Conservation (phyloP, 2,329 filamentous ascomycete species). For the Microcyclosporella mali region DNA sequence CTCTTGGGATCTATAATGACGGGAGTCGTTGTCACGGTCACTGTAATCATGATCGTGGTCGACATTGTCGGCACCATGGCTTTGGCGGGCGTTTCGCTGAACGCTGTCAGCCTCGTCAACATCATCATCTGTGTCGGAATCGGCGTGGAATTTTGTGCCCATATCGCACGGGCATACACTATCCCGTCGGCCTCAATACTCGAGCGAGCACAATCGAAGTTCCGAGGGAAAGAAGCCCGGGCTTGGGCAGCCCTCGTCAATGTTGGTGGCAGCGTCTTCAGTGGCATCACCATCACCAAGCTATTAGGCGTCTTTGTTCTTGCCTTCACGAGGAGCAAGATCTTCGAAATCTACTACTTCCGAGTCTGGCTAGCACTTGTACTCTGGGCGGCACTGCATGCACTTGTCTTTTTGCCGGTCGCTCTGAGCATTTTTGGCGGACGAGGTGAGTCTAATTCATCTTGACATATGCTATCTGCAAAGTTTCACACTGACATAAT, state of each 20-base stretch:
- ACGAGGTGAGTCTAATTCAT: conserved; percentile 49
- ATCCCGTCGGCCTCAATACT: conserved; percentile 80
- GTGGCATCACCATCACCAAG: conserved; percentile 93
- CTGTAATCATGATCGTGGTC: conserved; percentile 86
- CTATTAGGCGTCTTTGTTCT: conserved; percentile 85
- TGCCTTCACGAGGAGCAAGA: conserved; percentile 93
- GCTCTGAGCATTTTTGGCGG: conserved; percentile 80
- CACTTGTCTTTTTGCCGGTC: conserved; percentile 85
- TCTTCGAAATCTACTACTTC: conserved; percentile 99
- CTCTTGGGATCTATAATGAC: conserved; percentile 81
- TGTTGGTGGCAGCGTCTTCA: conserved; percentile 90
- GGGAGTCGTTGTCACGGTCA: conserved; percentile 72
- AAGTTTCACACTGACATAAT: background rate
- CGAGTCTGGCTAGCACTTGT: conserved; percentile 91
- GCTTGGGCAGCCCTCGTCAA: conserved; percentile 93
- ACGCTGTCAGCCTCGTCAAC: conserved; percentile 92
- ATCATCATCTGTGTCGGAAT: conserved; percentile 96
- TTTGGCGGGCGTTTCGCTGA: conserved; percentile 77
- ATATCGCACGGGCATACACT: conserved; percentile 92
- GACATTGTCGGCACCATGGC: conserved; percentile 97
- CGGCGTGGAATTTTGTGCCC: conserved; percentile 92
- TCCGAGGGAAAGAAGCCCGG: conserved; percentile 75
- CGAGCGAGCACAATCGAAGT: conserved; percentile 67
- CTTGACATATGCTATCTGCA: background rate
- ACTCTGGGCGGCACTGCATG: conserved; percentile 79